Percentiles rank a stretch among this genome's conserved stretches.
phyloP scores from a whole-genome alignment of 139 green algal species.

The Chlamydomonas sp. region DNA sequence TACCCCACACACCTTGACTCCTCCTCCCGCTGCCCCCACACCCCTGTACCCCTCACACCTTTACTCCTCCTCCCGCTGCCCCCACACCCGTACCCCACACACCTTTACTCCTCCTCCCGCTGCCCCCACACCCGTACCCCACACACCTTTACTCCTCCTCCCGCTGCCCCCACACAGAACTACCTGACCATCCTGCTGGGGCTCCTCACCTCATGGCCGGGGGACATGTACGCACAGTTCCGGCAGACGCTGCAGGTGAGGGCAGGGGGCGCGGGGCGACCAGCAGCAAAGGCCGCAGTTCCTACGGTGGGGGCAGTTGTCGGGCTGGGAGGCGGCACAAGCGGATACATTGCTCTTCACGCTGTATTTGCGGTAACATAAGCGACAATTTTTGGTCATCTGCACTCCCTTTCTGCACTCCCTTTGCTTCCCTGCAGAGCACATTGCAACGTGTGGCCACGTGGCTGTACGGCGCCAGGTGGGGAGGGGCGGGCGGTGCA shows the following conservation, averaged over 20 bases:
- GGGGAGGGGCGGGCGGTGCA: too few relatives aligned
- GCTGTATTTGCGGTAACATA: too few relatives aligned
- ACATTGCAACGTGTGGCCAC: too few relatives aligned
- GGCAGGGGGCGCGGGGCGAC: not conserved
- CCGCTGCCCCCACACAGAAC: not conserved
- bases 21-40: not conserved
- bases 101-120: not conserved
- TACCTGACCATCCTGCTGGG: not conserved
- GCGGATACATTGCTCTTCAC: too few relatives aligned
- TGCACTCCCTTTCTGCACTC: too few relatives aligned
- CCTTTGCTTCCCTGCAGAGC: too few relatives aligned
- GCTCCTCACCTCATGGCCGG: slow-evolving; percentile 11
- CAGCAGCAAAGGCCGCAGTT: not conserved
- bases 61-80: too few relatives aligned
- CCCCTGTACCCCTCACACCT: too few relatives aligned
- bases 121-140: not conserved
- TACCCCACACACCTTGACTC: not conserved
- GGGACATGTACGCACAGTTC: not conserved
- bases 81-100: not conserved
- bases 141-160: not conserved
- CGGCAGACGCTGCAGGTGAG: not conserved
- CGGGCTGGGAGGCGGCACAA: not conserved
- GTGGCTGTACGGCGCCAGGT: too few relatives aligned
- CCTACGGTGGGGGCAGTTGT: not conserved
- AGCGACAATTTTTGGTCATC: too few relatives aligned